Evolutionary conservation across 2,329 filamentous ascomycete genomes (phyloP), one percentile per base, ranked within the genome.

Genomic region (Neonectria hederae): DNA sequence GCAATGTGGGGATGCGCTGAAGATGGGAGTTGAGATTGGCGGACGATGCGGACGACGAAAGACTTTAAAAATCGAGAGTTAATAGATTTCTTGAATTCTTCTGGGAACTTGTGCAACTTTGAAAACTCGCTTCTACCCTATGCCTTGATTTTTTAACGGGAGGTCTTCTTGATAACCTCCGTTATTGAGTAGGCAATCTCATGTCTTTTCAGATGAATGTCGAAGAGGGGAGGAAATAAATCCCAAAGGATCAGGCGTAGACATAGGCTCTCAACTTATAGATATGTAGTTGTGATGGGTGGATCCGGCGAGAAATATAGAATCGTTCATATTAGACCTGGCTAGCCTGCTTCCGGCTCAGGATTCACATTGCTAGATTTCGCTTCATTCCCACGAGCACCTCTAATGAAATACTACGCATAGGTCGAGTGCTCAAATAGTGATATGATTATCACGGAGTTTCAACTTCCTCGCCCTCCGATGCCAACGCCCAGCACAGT

Each of bases 61-160:
- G 62, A 68, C 64, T 58, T 71, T 19, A 59, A 72, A 73, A 72
- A 69, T n/a, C 42, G 63, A 67, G 63, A 66, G 24, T 60, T 68
- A 71, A 72, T 74, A 74, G 71, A 73, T 69, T 69, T 70, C 58
- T 62, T 72, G 46, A 65, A 65, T 66, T 69, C 30, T 55, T 65
- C 49, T 55, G 35, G 26, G 57, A 51, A 19, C 17, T 28, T 24
- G 17, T 59, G 14, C 43, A 19, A 35, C 24, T 24, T 32, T 51
- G 26, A 5, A 21, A 11, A 2, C 11, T 42, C 5, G 38, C 6
- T 42, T 21, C n/a, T 32, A n/a, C n/a, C 11, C 2, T 14, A 10
- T 32, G 26, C 28, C 11, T 32, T 49, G 13, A 21, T n/a, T n/a
- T 4, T 51, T 30, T 19, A 6, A 32, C 19, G 32, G 5, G 38